Base-by-base conservation (phyloP, 2,329 filamentous ascomycete genomes). In the Aspergillus sp. region DNA sequence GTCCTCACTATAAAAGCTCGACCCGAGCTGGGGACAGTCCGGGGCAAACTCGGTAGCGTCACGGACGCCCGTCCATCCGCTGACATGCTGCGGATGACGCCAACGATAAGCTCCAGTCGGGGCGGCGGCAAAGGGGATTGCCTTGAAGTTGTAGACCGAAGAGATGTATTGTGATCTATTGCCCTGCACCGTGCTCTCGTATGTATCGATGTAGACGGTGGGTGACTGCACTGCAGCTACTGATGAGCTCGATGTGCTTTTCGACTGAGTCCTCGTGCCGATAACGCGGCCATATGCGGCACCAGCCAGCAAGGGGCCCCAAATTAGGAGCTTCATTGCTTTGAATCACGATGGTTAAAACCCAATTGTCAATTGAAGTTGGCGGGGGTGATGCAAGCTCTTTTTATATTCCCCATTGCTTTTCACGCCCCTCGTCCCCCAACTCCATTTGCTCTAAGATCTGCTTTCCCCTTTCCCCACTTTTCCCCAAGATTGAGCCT, bases 11-110 rank as follows among this genome's bases (percentile, higher is more conserved):
- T 75, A 75, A 11, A 62, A 54, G 8, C 67, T 69, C 19, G 64
- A 87, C 0, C 58, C 61, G n/a, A 21, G 56, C 55, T 71, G 68
- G 1, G 70, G 66, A 44, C 71, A 73, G 21, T 69, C 64, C 1
- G 69, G 63, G 3, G 61, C 62, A 13, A 64, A 68, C 5, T 54
- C 19, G 2, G 60, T 63, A 2, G 66, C 64, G 39, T 66, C 59
- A 1, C 59, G 47, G 1, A 61, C 54, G 3, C 60, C 63, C 27
- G 51, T 59, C 62, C 64, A 68, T 1, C 48, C 7, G 2, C 49
- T 15, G 5, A 49, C 39, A 17, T 47, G 36, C 0, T 32, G 48
- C 11, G 61, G 59, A 42, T 57, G 27, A 30, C 39, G 54, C 52
- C 58, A 63, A n/a, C 59, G 59, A 23, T 54, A 59, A 3, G 55